phyloP scores from a whole-genome alignment of 163 green algal species.

The Volvox carteri region DNA sequence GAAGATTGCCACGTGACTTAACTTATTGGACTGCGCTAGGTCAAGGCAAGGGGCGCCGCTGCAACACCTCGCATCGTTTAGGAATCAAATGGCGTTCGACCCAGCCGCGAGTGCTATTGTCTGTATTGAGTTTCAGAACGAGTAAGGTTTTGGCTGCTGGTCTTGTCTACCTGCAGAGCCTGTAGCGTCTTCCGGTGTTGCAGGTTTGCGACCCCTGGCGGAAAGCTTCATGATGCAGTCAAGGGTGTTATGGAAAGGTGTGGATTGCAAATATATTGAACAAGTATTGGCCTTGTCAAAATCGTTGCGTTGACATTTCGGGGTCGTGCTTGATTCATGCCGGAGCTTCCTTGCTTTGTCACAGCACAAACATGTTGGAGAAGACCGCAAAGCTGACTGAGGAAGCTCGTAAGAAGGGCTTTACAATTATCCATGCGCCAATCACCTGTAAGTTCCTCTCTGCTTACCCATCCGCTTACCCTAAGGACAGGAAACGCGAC shows the following conservation, averaged over 20 bases:
- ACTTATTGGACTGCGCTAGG: too few relatives aligned
- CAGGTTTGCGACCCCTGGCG: conserved; percentile 68
- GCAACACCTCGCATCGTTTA: too few relatives aligned
- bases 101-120: conserved; percentile 61
- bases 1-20: too few relatives aligned
- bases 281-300: too few relatives aligned
- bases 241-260: conserved; percentile 71
- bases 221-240: conserved; percentile 71
- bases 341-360: background rate
- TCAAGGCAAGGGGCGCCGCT: too few relatives aligned
- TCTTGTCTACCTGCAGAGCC: too few relatives aligned
- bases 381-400: conserved; percentile 48
- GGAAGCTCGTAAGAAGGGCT: conserved; percentile 58
- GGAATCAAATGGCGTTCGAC: conserved; percentile 22
- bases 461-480: too few relatives aligned
- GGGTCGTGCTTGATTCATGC: background rate
- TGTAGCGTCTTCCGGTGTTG: conserved; percentile 3
- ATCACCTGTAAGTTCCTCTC: conserved; percentile 54
- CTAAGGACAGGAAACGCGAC: too few relatives aligned
- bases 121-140: conserved; percentile 69
- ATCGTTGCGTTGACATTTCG: background rate
- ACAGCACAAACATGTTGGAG: conserved; percentile 60
- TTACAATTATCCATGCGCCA: conserved; percentile 54
- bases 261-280: background rate
- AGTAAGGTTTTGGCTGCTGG: conserved; percentile 6